These are phyloP conservation scores for Coniochaeta sp. DNA, from an alignment of 2,329 filamentous ascomycete genomes.

Conservation along the genomic window DNA sequence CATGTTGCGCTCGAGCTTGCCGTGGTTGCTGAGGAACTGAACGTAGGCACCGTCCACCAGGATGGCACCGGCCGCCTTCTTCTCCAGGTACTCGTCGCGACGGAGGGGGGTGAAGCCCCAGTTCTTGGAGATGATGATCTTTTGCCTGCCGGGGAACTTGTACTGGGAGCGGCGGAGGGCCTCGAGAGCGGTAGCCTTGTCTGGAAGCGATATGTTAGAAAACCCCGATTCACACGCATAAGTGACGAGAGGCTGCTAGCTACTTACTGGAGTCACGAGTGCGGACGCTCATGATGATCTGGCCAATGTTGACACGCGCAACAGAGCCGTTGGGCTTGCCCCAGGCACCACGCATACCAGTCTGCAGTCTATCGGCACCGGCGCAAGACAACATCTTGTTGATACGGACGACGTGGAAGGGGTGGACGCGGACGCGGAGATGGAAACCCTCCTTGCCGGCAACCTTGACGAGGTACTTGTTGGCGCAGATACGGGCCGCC, in stretches of 20 bases:
- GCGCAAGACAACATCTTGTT: conserved; percentile 99
- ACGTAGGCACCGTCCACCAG: conserved; percentile 99
- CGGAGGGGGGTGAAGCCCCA: conserved; percentile 99
- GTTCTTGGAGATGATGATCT: conserved; percentile 99
- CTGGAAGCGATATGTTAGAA: not conserved
- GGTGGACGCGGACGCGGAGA: conserved; percentile 80
- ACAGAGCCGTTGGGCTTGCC: conserved; percentile 99
- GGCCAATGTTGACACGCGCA: conserved; percentile 99
- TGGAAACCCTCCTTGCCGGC: conserved; percentile 69
- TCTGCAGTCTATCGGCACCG: conserved; percentile 99
- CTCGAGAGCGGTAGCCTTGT: conserved; percentile 75
- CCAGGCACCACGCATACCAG: conserved; percentile 99
- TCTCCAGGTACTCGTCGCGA: conserved; percentile 94
- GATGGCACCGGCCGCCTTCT: conserved; percentile 88
- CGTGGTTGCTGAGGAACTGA: conserved; percentile 96
- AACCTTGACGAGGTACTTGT: conserved; percentile 84
- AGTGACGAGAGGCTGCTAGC: not conserved
- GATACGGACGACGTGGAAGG: conserved; percentile 99
- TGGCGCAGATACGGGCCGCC: conserved; percentile 99
- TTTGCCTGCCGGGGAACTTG: conserved; percentile 99
- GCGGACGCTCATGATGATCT: conserved; percentile 95
- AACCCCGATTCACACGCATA: not conserved
- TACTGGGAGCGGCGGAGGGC: conserved; percentile 98
- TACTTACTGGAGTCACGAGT: conserved; percentile 84
- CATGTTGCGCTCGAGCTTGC: conserved; percentile 78